Percentiles rank a stretch among this genome's conserved stretches.
These are phyloP conservation scores for Obba rivulosa DNA, from an alignment of 768 basidiomycete genomes.

Conservation along the genomic window DNA sequence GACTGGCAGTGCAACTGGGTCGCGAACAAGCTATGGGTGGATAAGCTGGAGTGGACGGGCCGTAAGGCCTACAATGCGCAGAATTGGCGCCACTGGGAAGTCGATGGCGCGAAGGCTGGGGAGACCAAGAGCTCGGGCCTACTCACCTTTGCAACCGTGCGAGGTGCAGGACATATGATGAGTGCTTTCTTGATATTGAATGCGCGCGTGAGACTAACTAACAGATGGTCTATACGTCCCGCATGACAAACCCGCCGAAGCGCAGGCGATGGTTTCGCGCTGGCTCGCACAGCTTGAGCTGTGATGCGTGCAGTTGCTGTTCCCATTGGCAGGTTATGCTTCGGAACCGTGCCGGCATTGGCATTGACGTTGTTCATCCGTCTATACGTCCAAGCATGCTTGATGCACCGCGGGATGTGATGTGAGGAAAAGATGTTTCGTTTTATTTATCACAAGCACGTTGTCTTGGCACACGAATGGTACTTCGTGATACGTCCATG, in stretches of 20 bases:
- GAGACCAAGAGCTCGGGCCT: conserved; percentile 48
- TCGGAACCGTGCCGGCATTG: too few relatives aligned
- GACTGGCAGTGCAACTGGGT: conserved; percentile 82
- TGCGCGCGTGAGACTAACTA: conserved; percentile 4
- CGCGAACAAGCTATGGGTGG: conserved; percentile 73
- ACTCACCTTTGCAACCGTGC: conserved; percentile 60
- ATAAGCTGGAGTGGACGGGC: conserved; percentile 70
- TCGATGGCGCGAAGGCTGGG: conserved; percentile 51
- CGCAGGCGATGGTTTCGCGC: conserved; percentile 54
- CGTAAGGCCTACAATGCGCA: conserved; percentile 41
- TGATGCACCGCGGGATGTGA: too few relatives aligned
- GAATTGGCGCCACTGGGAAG: conserved; percentile 55
- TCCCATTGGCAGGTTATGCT: too few relatives aligned
- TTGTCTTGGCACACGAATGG: too few relatives aligned
- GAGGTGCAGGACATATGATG: conserved; percentile 62
- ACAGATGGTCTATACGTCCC: conserved; percentile 42
- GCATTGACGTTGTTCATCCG: too few relatives aligned
- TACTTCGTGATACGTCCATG: too few relatives aligned
- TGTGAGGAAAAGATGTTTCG: too few relatives aligned
- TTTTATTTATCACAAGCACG: too few relatives aligned
- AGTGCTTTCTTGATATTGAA: conserved; percentile 23
- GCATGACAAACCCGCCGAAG: conserved; percentile 63
- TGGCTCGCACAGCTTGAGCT: conserved; percentile 47
- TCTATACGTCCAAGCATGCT: too few relatives aligned
- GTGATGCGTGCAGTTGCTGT: conserved; percentile 3